Conservation (phyloP, 2,329 filamentous ascomycete species). For the Neonectria magnoliae region DNA sequence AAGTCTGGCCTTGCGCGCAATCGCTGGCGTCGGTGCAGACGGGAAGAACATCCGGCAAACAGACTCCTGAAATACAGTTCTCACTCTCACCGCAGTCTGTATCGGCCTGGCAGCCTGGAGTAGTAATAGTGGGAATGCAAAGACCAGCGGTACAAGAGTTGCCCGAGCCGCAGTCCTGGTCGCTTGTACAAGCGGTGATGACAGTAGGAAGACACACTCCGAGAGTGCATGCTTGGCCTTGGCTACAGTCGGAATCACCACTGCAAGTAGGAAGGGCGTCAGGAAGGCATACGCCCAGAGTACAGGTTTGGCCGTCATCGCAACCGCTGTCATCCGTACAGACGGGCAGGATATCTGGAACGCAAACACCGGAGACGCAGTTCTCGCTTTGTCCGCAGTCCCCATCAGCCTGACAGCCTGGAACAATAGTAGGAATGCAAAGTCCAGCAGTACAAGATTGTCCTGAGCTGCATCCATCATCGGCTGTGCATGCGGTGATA, state of each 20-base stretch:
- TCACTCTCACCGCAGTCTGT: background rate
- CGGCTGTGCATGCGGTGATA: background rate
- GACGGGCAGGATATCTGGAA: background rate
- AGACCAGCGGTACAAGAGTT: background rate
- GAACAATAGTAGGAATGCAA: conserved; percentile 3
- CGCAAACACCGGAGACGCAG: conserved; percentile 5
- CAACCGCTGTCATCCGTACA: background rate
- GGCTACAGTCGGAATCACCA: background rate
- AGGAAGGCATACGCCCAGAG: background rate
- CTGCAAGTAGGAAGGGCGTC: background rate
- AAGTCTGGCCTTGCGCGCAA: background rate
- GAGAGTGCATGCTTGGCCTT: background rate
- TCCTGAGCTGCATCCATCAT: background rate
- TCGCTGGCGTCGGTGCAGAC: background rate
- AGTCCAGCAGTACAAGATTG: conserved; percentile 2
- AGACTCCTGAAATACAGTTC: conserved; percentile 1
- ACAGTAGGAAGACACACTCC: background rate
- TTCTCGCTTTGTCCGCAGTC: background rate
- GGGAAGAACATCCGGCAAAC: background rate
- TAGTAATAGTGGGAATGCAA: background rate
- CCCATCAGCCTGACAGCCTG: background rate
- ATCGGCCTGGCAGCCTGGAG: background rate
- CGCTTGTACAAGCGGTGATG: background rate
- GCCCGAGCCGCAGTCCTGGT: background rate
- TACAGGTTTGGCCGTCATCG: background rate